Evolutionary conservation across 2,329 filamentous ascomycete genomes (phyloP).

Genomic region (Colletotrichum liriopes): DNA sequence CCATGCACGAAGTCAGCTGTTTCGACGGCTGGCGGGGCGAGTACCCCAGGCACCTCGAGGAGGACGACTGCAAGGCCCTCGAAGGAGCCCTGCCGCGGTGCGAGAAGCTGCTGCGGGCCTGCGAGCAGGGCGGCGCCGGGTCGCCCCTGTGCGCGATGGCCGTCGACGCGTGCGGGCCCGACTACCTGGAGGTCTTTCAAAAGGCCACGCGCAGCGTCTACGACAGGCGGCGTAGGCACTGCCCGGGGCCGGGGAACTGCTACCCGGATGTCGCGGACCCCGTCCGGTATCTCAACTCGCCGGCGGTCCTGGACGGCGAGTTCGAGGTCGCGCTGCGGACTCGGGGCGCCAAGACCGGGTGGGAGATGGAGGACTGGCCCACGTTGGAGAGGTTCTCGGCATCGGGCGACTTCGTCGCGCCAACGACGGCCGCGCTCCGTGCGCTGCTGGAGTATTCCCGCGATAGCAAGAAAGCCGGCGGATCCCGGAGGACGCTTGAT

Average conservation of each 20-base stretch:
- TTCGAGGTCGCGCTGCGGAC: constrained; percentile 21
- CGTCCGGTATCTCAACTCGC: constrained; percentile 4
- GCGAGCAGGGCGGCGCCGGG: not conserved
- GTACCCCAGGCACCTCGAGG: constrained; percentile 3
- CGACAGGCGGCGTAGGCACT: constrained; percentile 16
- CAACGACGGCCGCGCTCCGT: constrained; percentile 1
- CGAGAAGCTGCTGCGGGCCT: constrained; percentile 11
- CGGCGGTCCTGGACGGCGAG: not conserved
- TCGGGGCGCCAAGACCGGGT: constrained; percentile 4
- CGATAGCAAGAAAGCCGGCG: not conserved
- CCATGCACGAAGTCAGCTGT: constrained; percentile 30
- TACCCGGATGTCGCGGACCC: constrained; percentile 25
- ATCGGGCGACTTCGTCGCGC: constrained; percentile 26
- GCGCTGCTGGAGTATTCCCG: no score
- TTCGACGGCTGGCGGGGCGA: not conserved
- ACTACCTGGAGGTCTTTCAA: constrained; percentile 18
- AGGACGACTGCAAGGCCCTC: constrained; percentile 14
- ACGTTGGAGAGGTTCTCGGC: constrained; percentile 6
- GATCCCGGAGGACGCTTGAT: not conserved
- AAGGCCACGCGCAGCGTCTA: constrained; percentile 26
- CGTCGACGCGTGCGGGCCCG: constrained; percentile 6
- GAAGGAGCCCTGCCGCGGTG: not conserved
- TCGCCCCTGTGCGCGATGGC: constrained; percentile 22
- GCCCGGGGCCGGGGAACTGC: constrained; percentile 17
- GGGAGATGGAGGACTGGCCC: constrained; percentile 20